These are phyloP conservation scores for Hanseniaspora opuntiae DNA, from an alignment of 805 yeast species.

Conservation along the genomic window DNA sequence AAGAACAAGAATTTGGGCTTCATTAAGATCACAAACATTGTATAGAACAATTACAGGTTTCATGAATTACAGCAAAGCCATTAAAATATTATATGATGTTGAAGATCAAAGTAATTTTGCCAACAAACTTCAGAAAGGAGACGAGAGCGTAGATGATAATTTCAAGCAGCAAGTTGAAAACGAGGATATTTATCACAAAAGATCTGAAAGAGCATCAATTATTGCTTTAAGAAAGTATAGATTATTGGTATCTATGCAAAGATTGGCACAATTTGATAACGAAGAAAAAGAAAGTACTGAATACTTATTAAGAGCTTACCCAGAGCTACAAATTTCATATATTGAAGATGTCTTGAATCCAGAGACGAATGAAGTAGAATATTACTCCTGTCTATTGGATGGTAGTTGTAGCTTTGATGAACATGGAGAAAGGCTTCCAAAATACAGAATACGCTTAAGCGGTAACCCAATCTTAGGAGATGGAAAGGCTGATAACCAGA, in stretches of 20 bases:
- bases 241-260: constrained; percentile 75
- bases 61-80: constrained; percentile 96
- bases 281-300: constrained; percentile 73
- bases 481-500: constrained; percentile 80
- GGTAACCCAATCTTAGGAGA: constrained; percentile 81
- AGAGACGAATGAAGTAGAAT: constrained; percentile 57
- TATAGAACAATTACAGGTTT: constrained; percentile 96
- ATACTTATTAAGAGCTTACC: constrained; percentile 67
- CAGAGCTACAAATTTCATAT: constrained; percentile 80
- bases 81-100: constrained; percentile 81
- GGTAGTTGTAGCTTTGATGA: constrained; percentile 64
- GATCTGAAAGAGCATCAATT: constrained; percentile 30
- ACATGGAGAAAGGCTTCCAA: constrained; percentile 62
- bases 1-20: constrained; percentile 97
- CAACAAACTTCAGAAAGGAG: constrained; percentile 64
- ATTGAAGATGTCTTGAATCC: constrained; percentile 73
- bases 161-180: constrained; percentile 84
- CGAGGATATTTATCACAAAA: constrained; percentile 13
- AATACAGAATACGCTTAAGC: constrained; percentile 61
- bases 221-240: constrained; percentile 77
- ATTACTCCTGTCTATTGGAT: constrained; percentile 65
- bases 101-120: constrained; percentile 81
- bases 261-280: constrained; percentile 54
- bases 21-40: constrained; percentile 88
- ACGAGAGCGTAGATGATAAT: constrained; percentile 96